phyloP scores from a whole-genome alignment of 2,329 filamentous ascomycete species.

The Pestalotiopsis sp. region DNA sequence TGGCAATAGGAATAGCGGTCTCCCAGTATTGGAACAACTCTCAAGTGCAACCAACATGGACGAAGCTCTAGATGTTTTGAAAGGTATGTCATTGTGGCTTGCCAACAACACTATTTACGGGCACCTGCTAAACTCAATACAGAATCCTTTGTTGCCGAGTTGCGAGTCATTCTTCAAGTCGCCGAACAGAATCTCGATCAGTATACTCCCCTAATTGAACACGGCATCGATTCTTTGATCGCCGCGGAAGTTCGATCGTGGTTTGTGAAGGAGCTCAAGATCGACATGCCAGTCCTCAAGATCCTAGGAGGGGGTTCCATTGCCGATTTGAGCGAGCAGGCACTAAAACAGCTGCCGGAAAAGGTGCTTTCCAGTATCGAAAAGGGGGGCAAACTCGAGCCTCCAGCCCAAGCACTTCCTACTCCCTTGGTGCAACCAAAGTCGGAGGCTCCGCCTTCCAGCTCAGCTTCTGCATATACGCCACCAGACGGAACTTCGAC shows the following conservation, averaged over 20 bases:
- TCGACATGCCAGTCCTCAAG: conserved; percentile 43
- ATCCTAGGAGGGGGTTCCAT: conserved; percentile 33
- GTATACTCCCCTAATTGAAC: conserved; percentile 18
- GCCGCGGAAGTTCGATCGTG: background rate
- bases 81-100: background rate
- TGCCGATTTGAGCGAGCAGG: background rate
- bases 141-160: background rate
- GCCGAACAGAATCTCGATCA: background rate
- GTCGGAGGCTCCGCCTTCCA: no score
- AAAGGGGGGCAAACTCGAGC: background rate
- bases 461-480: background rate
- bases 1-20: no score
- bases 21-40: no score
- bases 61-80: background rate
- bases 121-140: background rate
- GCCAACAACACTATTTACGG: no score
- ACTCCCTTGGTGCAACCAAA: no score
- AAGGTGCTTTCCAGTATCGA: background rate
- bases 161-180: background rate
- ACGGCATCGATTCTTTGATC: conserved; percentile 2
- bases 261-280: conserved; percentile 21
- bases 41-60: background rate
- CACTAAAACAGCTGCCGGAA: background rate
- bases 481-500: background rate
- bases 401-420: no score